These are phyloP conservation scores for Auxenochlorella pyrenoidosa DNA, from an alignment of 139 green algal species.

Conservation along the genomic window DNA sequence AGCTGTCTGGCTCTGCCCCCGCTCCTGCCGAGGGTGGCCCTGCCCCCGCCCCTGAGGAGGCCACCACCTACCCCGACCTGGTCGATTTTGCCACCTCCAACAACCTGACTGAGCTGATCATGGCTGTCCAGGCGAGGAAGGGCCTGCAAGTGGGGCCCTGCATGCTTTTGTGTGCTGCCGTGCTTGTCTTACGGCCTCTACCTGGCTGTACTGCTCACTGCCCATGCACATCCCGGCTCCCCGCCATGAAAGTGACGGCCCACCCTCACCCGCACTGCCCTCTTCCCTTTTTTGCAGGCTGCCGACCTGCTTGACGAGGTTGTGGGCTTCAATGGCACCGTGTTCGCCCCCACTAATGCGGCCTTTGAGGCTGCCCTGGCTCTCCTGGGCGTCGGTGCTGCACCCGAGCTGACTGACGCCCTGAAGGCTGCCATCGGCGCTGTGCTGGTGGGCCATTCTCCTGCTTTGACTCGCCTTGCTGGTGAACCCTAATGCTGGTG, in stretches of 20 bases:
- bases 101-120: background rate
- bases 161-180: too few species aligned
- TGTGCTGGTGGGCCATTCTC: background rate
- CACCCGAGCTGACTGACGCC: background rate
- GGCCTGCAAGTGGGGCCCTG: too few species aligned
- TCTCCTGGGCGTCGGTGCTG: background rate
- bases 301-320: background rate
- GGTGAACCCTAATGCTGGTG: too few species aligned
- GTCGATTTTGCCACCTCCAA: background rate
- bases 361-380: background rate
- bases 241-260: too few species aligned
- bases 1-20: background rate
- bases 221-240: too few species aligned
- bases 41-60: background rate
- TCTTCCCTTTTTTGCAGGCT: background rate
- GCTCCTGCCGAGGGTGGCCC: background rate
- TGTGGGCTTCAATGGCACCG: background rate
- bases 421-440: background rate
- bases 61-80: background rate
- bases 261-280: too few species aligned
- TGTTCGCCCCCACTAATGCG: slow-evolving; percentile 14
- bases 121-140: too few species aligned
- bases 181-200: too few species aligned
- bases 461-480: background rate
- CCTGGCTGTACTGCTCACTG: too few species aligned